A percentile compares a stretch with the other conserved stretches of the same genome.
Conservation (phyloP, 1,139 yeast genomes). For the Saccharomyces uvarum region DNA sequence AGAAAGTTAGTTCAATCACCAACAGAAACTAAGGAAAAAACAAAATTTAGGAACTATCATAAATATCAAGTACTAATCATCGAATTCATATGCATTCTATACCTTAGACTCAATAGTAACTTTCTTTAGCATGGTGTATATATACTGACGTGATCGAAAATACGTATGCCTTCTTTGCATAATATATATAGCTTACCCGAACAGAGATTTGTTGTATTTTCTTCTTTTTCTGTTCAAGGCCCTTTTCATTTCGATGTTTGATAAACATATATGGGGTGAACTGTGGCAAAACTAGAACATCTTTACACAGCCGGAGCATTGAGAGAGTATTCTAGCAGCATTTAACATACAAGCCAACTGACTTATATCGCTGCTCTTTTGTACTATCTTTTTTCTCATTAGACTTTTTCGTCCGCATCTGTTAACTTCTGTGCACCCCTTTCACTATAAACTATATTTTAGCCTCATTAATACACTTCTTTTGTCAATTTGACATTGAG, state of each 20-base stretch:
- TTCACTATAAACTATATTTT: not conserved
- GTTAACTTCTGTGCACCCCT: not conserved
- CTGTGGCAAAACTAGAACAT: not conserved
- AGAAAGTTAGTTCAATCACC: constrained; percentile 41
- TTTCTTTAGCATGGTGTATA: not conserved
- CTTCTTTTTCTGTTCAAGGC: not conserved
- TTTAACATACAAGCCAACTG: not conserved
- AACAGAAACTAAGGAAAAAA: not conserved
- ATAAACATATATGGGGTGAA: not conserved
- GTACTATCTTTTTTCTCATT: not conserved
- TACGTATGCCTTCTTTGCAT: not conserved
- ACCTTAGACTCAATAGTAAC: not conserved
- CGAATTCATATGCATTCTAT: not conserved
- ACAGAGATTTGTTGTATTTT: not conserved
- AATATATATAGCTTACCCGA: not conserved
- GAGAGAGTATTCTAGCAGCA: not conserved
- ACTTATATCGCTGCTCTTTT: not conserved
- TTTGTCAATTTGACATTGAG: not conserved
- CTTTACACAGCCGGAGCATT: not conserved
- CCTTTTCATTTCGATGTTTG: constrained; percentile 1
- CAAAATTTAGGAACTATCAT: not conserved
- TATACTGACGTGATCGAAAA: not conserved
- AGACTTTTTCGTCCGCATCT: not conserved
- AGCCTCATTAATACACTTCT: not conserved
- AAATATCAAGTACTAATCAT: not conserved